phyloP scores from a whole-genome alignment of 108 stramenopile species.

The Cyclotella kingstonii region DNA sequence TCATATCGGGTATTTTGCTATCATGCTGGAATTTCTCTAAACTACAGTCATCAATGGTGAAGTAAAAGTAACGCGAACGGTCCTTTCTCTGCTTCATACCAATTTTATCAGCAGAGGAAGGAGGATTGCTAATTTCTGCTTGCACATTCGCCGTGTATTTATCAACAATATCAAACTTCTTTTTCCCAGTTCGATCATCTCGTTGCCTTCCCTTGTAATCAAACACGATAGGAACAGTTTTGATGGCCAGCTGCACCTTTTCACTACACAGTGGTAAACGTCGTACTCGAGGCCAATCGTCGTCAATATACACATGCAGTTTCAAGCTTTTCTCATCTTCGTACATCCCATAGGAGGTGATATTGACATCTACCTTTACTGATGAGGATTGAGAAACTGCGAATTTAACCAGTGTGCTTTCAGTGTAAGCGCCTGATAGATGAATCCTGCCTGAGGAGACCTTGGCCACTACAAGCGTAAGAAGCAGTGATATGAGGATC shows the following conservation, averaged over 20 bases:
- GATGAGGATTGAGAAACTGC: conserved; percentile 48
- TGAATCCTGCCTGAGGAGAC: conserved; percentile 50
- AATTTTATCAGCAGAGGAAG: neutral
- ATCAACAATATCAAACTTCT: conserved; percentile 14
- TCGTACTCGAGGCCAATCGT: conserved; percentile 56
- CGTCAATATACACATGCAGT: conserved; percentile 61
- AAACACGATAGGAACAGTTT: conserved; percentile 36
- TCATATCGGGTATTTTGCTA: conserved; percentile 50
- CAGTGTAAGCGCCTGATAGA: conserved; percentile 63
- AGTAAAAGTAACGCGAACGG: conserved; percentile 67
- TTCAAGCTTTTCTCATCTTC: conserved; percentile 47
- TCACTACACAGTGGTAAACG: conserved; percentile 59
- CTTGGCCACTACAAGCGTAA: conserved; percentile 34
- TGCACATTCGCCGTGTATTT: conserved; percentile 15
- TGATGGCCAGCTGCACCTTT: conserved; percentile 43
- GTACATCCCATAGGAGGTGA: conserved; percentile 55
- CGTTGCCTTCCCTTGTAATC: conserved; percentile 38
- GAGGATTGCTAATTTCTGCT: conserved; percentile 18
- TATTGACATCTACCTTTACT: conserved; percentile 25
- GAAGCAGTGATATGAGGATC: conserved; percentile 2
- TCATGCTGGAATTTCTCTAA: conserved; percentile 68
- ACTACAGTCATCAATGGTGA: conserved; percentile 73
- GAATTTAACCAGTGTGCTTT: conserved; percentile 68
- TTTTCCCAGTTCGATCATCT: conserved; percentile 28
- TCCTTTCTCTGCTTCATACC: conserved; percentile 34